Base-by-base conservation (phyloP, 441 rosid species). In the Adansonia grandidieri region DNA sequence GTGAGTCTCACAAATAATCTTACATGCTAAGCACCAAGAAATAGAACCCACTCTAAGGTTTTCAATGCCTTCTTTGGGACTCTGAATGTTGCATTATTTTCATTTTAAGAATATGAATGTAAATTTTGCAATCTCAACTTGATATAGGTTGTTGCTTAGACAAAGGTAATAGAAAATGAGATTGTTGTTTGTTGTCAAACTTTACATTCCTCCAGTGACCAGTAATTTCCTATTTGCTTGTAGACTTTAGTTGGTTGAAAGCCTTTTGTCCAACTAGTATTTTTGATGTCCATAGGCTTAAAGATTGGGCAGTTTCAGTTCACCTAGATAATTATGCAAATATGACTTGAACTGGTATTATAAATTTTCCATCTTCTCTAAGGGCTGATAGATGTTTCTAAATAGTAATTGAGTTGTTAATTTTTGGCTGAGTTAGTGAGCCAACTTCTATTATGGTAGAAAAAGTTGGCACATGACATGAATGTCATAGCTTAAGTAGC, bases 261-360 rank as follows among this genome's bases (percentile, higher is more conserved):
- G 77, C 19, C 32, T 74, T 13, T 3, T 73, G 53, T 2, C 14
- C 11, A 13, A 11, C 44, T 61, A 24, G 47, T 48, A 47, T 74
- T 47, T 74, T 74, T 61, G 20, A 51, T 61, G 58, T 74, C 22
- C 56, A 61, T 24, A 24, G 58, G 22, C 68, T 74, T 44, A 4
- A 60, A 60, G 64, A 19, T 74, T 20, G 3, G 19, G 76, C 66
- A 14, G 45, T 57, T 15, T 58, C 17, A 17, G 48, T 13, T 73
- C 19, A 19, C 5, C 65, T 56, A 0, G 45, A 51, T 50, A 28
- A 53, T 71, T 53, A 71, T 71, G 75, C 48, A 53, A 53, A 53
- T 53, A 71, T 53, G 54, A 57, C 40, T 73, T 73, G 66, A 73
- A 73, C 40, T 57, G 13, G 42, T 2, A 8, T 10, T 58, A 4